Base-by-base conservation (phyloP, 805 yeast genomes). In the Barnettozyma californica region DNA sequence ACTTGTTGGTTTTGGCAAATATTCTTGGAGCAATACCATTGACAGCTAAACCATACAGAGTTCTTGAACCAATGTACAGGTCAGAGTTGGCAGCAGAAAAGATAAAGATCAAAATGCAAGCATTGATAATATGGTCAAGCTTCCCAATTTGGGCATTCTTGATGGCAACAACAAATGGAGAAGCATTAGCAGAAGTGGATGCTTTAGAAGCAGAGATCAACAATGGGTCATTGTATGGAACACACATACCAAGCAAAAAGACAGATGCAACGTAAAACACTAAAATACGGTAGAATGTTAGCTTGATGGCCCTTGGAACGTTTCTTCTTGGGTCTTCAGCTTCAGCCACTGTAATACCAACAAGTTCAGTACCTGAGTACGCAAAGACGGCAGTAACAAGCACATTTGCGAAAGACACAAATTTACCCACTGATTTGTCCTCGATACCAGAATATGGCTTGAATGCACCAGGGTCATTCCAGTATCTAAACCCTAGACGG, bases 131-230 rank as follows among this genome's bases (percentile, higher is more conserved):
- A 56, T 83, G 85, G 35, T 90, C 90, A 53, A 88, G 69, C 1
- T 80, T 91, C 9, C 63, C 58, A 53, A 87, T 86, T 18, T 73
- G 65, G 16, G 89, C 86, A 55, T 76, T 77, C 53, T 76, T 76
- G 59, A 87, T 83, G 43, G 95, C 96, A 60, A 87, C 82, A 46
- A 87, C 91, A 59, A 87, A 87, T 36, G 96, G 95, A 14, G 94
- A 84, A 19, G 92, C 90, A 37, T 84, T 75, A 2, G 91, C 89
- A 39, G 72, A 71, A 2, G 78, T 67, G n/a, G 67, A 46, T 9
- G 68, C 63, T 44, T 80, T 74, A 16, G 79, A 74, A 14, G 81
- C 81, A 47, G 65, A 60, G 43, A 66, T 36, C 52, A 84, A 70
- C 43, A 66, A 55, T 36, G 76, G 73, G 60, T 81, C 82, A 53